Base-by-base conservation (phyloP, 2,329 filamentous ascomycete genomes). In the Thelonectria olida region DNA sequence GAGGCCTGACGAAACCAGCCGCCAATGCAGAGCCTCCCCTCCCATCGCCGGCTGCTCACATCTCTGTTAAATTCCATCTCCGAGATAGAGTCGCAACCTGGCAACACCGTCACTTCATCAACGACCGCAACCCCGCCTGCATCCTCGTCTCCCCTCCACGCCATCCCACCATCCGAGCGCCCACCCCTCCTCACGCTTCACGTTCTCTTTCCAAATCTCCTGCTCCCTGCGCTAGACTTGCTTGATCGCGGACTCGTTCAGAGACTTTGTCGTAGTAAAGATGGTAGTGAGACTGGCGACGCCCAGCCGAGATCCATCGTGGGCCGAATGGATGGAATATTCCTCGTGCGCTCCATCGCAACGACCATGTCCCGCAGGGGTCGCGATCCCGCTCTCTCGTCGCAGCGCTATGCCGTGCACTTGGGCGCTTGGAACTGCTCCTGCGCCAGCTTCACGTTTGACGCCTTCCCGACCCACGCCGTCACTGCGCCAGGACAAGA, bases 171-270 rank as follows among this genome's bases (percentile, higher is more conserved):
- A 15, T 66, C 77, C n/a, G 75, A 81, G 59, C 79, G 82, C 1
- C 82, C 85, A 49, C 79, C 91, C 15, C 80, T 97, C n/a, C 80
- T 93, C 1, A 93, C 92, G 0, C 85, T 97, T 0, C 94, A 97
- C 78, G 91, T 93, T 31, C 80, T 97, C 13, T 96, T 96, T 72
- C 93, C 93, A 0, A 87, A 88, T 64, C 85, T 93, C 54, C 80
- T 97, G 2, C 88, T 97, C 1, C 92, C 93, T 3, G 93, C 95
- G 0, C 83, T 99, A 3, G 94, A 98, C 75, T 83, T 98, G 0
- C 83, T 99, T 1, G 96, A 99, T 75, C 86, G 92, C 23, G 80
- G 84, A 3, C 85, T 96, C 1, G 87, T 97, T 31, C 88, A 83
- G 6, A 83, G 88, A 2, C 76, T 89, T 5, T 56, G 58, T 25